Percentiles rank a stretch among this genome's conserved stretches.
Evolutionary conservation across 176 grass and related monocot species (phyloP).

Genomic region (Oryza rufipogon): DNA sequence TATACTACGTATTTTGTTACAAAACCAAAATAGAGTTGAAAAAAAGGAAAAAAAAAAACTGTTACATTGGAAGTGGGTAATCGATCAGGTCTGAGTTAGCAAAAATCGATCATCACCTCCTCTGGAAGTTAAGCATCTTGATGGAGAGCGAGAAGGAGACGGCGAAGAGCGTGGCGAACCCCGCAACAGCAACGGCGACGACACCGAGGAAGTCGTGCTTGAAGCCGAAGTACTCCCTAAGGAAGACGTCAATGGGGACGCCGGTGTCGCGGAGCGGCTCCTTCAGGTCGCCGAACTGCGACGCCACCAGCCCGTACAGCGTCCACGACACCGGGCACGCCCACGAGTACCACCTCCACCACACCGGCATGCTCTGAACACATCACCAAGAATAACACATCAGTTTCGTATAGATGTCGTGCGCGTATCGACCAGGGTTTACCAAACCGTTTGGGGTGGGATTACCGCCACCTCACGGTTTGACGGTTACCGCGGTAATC

Average conservation of each 20-base stretch:
- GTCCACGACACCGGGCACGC: slow-evolving; percentile 60
- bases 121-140: slow-evolving; percentile 62
- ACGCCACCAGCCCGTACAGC: slow-evolving; percentile 54
- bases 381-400: not conserved
- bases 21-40: not conserved
- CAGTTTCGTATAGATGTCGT: not conserved
- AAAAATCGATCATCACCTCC: slow-evolving; percentile 35
- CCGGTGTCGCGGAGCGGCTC: slow-evolving; percentile 8
- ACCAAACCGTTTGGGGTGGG: too few species aligned
- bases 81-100: not conserved
- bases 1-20: not conserved
- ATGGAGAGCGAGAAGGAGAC: slow-evolving; percentile 52
- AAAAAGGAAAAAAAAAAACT: not conserved
- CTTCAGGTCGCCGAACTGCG: slow-evolving; percentile 57
- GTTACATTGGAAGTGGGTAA: not conserved
- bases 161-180: slow-evolving; percentile 50
- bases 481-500: too few species aligned
- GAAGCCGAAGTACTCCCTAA: slow-evolving; percentile 52
- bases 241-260: slow-evolving; percentile 35
- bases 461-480: too few species aligned
- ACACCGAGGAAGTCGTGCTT: slow-evolving; percentile 40
- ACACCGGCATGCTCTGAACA: slow-evolving; percentile 51
- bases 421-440: not conserved
- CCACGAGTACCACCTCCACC: slow-evolving; percentile 70
- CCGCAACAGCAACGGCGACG: slow-evolving; percentile 40